Evolutionary conservation across 2,329 filamentous ascomycete genomes (phyloP).

Genomic region (Didymella keratinophila): DNA sequence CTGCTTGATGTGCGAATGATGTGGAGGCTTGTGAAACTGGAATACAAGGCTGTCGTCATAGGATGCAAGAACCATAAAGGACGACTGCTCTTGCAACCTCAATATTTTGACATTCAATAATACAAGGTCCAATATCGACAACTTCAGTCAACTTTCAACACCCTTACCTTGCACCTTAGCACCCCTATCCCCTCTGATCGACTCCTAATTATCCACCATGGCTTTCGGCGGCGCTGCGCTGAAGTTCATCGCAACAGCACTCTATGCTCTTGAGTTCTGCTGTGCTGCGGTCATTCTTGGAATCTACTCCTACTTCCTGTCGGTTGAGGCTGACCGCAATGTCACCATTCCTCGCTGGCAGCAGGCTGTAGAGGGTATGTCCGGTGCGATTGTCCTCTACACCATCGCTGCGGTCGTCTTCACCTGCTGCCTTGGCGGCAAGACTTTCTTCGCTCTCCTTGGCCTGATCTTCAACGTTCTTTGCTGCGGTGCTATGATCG

Average conservation of each 20-base stretch:
- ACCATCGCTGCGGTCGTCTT: slow-evolving; percentile 74
- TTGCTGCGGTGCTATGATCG: slow-evolving; percentile 81
- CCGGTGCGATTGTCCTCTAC: slow-evolving; percentile 78
- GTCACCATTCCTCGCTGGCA: slow-evolving; percentile 69
- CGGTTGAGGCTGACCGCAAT: slow-evolving; percentile 71
- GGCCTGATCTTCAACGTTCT: slow-evolving; percentile 78
- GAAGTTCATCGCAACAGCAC: slow-evolving; percentile 72
- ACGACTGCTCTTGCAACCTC: slow-evolving; percentile 8
- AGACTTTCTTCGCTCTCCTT: slow-evolving; percentile 72
- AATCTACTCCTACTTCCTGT: slow-evolving; percentile 83
- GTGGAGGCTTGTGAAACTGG: slow-evolving; percentile 15
- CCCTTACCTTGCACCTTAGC: neutral
- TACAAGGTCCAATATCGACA: neutral
- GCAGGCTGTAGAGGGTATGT: slow-evolving; percentile 75
- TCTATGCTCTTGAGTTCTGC: slow-evolving; percentile 77
- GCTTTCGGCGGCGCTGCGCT: slow-evolving; percentile 68
- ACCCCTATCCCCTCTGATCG: neutral
- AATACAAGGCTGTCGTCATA: slow-evolving; percentile 23
- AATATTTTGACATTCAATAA: neutral
- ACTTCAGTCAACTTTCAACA: slow-evolving; percentile 5
- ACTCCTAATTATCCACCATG: slow-evolving; percentile 56
- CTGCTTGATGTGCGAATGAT: slow-evolving; percentile 17
- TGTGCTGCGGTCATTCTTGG: slow-evolving; percentile 77
- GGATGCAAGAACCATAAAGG: slow-evolving; percentile 13
- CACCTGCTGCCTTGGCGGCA: slow-evolving; percentile 80